Base-by-base conservation (phyloP, 208 protist genomes). In the Leishmania mexicana region DNA sequence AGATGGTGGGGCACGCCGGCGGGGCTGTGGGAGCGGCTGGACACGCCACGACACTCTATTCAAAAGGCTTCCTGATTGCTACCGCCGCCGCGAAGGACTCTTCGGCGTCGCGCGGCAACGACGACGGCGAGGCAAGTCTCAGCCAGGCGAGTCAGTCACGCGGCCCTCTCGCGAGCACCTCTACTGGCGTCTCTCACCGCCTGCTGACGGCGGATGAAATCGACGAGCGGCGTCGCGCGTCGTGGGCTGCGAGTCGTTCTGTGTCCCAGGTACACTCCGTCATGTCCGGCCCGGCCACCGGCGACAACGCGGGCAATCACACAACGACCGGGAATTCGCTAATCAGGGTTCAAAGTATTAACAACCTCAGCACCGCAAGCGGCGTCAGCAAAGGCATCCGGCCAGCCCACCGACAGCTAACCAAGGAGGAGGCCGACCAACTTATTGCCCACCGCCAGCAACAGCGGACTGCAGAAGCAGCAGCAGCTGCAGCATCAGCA, bases 371-470 rank as follows among this genome's bases (percentile, higher is more conserved):
- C 75, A 82, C 54, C 28, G 51, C 47, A 51, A 85, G 79, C 28
- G 58, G 42, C 51, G 19, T 71, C 31, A 82, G 78, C 72, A 49
- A 65, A n/a, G 78, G 53, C 19, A 78, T 77, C 21, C 78, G 79
- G 40, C 78, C 78, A 35, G 62, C 83, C 60, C 89, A 91, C 51
- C 87, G 89, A 35, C 81, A 83, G 73, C 83, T 88, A 51, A 75
- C 80, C 13, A 80, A 84, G 71, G 87, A 91, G 45, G 86, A 88
- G 71, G 57, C 89, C 19, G 60, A 72, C 17, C 78, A 79, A 28
- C 77, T 90, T 3, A 81, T 92, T 49, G 83, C 83, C 47, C 53
- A 83, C 51, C 81, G 80, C 13, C 85, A 87, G 60, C 78, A 85
- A 80, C 88, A 89, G 64, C 80, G 82, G 35, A 68, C 70, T 57